Percentiles rank a stretch among this genome's conserved stretches.
Evolutionary conservation across 1,284 basidiomycete species (phyloP).

Genomic region (Clitocybe nebularis): DNA sequence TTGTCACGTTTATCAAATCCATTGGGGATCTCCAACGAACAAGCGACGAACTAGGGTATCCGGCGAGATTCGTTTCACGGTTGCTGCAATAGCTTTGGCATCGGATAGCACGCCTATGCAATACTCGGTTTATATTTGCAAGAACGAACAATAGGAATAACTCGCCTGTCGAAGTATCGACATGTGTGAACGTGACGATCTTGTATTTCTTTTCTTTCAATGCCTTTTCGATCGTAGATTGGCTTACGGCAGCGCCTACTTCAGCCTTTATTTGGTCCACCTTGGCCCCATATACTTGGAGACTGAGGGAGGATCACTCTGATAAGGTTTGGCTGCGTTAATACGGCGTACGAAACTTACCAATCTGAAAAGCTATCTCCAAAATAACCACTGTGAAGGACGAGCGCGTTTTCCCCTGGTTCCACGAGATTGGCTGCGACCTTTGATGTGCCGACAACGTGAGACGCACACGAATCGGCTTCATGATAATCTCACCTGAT

Average conservation of each 20-base stretch:
- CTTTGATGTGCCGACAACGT: constrained; percentile 27
- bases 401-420: constrained; percentile 76
- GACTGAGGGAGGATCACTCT: constrained; percentile 46
- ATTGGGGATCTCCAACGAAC: neutral
- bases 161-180: constrained; percentile 85
- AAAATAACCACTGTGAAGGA: constrained; percentile 87
- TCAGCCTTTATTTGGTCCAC: constrained; percentile 86
- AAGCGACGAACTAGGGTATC: constrained; percentile 66
- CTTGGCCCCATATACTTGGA: constrained; percentile 86
- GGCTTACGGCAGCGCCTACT: constrained; percentile 74
- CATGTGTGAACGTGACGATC: constrained; percentile 90
- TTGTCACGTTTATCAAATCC: constrained; percentile 3
- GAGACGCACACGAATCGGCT: neutral
- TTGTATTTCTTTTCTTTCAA: constrained; percentile 86
- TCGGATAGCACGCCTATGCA: constrained; percentile 81
- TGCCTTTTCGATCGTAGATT: constrained; percentile 66
- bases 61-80: constrained; percentile 79
- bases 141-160: neutral
- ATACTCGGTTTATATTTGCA: too few relatives aligned
- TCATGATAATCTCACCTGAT: constrained; percentile 47
- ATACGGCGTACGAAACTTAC: constrained; percentile 42
- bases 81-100: constrained; percentile 73
- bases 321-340: too few relatives aligned
- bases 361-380: constrained; percentile 83
- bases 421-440: constrained; percentile 83